phyloP scores from a whole-genome alignment of 2,329 filamentous ascomycete genomes.

The Exophiala mesophila region DNA sequence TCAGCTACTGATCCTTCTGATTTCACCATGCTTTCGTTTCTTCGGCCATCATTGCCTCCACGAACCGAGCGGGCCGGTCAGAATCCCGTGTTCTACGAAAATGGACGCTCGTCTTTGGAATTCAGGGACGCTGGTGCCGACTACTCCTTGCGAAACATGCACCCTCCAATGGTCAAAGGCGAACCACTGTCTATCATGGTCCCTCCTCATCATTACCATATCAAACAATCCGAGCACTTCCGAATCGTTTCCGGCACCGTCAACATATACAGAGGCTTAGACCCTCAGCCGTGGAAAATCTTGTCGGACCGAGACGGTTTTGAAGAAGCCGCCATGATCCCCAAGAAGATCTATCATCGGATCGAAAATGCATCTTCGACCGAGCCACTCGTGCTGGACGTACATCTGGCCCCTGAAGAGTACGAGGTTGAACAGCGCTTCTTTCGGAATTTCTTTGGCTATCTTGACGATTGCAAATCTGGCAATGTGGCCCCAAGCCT shows the following conservation, averaged over 20 bases:
- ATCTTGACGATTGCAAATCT: slow-evolving; percentile 26
- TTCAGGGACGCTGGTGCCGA: slow-evolving; percentile 22
- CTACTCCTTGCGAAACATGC: slow-evolving; percentile 23
- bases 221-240: slow-evolving; percentile 26
- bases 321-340: slow-evolving; percentile 14
- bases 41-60: slow-evolving; percentile 18
- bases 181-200: slow-evolving; percentile 20
- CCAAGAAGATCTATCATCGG: slow-evolving; percentile 19
- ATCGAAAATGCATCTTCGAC: slow-evolving; percentile 26
- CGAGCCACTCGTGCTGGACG: slow-evolving; percentile 23
- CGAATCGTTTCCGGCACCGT: slow-evolving; percentile 19
- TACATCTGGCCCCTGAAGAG: slow-evolving; percentile 24
- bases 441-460: slow-evolving; percentile 29
- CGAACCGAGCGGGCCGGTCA: slow-evolving; percentile 17
- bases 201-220: slow-evolving; percentile 27
- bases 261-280: slow-evolving; percentile 19
- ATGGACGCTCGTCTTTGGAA: slow-evolving; percentile 19
- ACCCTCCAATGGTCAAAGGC: slow-evolving; percentile 15
- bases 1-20: too few relatives aligned
- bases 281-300: slow-evolving; percentile 12
- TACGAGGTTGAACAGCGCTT: slow-evolving; percentile 26
- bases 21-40: slow-evolving; percentile 33
- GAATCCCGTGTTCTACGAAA: slow-evolving; percentile 25
- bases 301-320: slow-evolving; percentile 15
- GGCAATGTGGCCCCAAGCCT: slow-evolving; percentile 19